These are phyloP conservation scores for Torulaspora franciscae DNA, from an alignment of 805 yeast species.

Conservation along the genomic window DNA sequence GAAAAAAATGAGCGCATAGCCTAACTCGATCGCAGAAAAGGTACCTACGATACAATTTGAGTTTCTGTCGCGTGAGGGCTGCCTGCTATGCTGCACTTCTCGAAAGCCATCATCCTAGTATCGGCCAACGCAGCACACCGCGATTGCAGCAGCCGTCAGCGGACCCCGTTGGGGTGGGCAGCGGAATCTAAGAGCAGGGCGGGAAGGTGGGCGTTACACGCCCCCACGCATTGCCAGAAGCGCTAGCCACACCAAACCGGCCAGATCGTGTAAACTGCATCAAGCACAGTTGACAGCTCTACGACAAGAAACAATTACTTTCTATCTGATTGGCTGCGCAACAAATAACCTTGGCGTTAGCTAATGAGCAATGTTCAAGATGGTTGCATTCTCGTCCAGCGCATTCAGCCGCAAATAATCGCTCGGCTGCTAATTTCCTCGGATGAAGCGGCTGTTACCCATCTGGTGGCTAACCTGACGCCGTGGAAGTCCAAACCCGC, in stretches of 20 bases:
- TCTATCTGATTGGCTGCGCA: neutral
- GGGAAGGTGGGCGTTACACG: too few species aligned
- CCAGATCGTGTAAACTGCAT: neutral
- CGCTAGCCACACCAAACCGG: neutral
- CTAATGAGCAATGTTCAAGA: neutral
- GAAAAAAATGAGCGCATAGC: too few species aligned
- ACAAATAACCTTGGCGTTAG: neutral
- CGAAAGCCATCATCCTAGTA: too few species aligned
- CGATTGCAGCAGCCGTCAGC: too few species aligned
- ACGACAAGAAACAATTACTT: neutral
- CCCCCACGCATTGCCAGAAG: neutral
- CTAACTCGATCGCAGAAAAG: too few species aligned
- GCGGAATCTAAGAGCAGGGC: too few species aligned
- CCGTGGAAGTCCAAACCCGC: neutral
- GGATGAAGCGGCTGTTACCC: conserved; percentile 6
- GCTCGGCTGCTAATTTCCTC: conserved; percentile 7
- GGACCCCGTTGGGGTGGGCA: too few species aligned
- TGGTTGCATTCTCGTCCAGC: conserved; percentile 4
- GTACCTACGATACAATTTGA: too few species aligned
- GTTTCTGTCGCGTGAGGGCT: too few species aligned
- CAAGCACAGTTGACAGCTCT: neutral
- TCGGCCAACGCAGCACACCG: too few species aligned
- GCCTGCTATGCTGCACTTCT: too few species aligned
- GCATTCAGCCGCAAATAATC: conserved; percentile 9
- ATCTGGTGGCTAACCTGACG: neutral